These are phyloP conservation scores for Primulina huaijiensis DNA, from an alignment of 257 asterid genomes.

Conservation along the genomic window DNA sequence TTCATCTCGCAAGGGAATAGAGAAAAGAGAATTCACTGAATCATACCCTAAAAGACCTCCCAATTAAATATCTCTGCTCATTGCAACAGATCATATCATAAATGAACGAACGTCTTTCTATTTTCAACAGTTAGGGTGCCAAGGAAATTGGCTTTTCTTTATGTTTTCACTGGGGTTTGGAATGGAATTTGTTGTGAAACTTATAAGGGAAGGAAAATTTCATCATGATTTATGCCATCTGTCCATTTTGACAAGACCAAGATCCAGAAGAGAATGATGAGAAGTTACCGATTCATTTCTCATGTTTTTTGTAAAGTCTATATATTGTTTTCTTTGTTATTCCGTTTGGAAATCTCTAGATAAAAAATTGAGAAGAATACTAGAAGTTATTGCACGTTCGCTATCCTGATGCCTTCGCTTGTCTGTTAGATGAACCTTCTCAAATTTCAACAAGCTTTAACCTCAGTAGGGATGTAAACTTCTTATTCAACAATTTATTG, in stretches of 20 bases:
- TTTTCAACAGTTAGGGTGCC: not conserved
- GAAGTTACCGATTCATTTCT: not conserved
- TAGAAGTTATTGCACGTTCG: not conserved
- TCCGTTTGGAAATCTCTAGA: not conserved
- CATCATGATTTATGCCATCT: not conserved
- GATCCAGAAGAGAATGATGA: not conserved
- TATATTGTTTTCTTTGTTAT: not conserved
- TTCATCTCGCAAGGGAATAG: not conserved
- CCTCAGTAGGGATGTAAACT: no score
- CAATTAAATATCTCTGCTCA: not conserved
- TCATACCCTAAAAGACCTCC: not conserved
- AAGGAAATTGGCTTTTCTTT: not conserved
- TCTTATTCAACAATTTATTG: no score
- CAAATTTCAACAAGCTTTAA: no score
- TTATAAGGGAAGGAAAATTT: not conserved
- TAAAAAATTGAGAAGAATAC: not conserved
- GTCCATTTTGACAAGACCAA: not conserved
- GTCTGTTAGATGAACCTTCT: no score
- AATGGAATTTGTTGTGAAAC: not conserved
- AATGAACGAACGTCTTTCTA: not conserved
- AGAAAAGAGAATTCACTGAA: not conserved
- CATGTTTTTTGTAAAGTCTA: not conserved
- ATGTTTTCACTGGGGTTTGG: not conserved
- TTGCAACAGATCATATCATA: not conserved
- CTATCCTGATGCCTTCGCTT: not conserved